Evolutionary conservation across 2,329 filamentous ascomycete genomes (phyloP), one percentile per base, ranked within the genome.

Genomic region (Colletotrichum zoysiae): DNA sequence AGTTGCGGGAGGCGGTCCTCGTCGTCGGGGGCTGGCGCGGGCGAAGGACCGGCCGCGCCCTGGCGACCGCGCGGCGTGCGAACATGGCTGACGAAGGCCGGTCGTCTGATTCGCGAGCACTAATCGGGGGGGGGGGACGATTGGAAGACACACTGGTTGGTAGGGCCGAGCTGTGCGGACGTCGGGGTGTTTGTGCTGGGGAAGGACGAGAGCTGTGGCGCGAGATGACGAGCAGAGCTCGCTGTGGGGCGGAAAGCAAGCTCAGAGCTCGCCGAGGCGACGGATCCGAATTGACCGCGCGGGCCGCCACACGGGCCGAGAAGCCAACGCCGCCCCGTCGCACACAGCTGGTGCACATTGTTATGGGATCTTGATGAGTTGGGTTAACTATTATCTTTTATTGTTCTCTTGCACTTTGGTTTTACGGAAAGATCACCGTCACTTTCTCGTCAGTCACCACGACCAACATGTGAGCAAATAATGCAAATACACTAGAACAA

Each of bases 1-100:
- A 35, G 33, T n/a, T 35, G 18, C 50, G 46, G 14, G 23, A 48
- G 4, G 55, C 14, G 35, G 63, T n/a, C 30, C 48, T 55, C 44
- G 16, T 71, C 9, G 48, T 46, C 12, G 48, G 7, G 48, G 48
- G 23, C 18, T 38, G 18, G 20, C 46, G 9, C 1, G 26, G n/a
- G 53, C 59, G 67, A 26, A 71, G 40, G 44, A 14, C n/a, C 12
- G 46, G 51, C 26, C 67, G 63, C 51, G 48, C 40, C 35, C 33
- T 26, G 30, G 40, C 44, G 35, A 67, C 5, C 11, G 53, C 53
- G 46, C 67, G 67, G n/a, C 61, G 40, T 6, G 53, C 38, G 16
- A 73, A 38, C 67, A 73, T 73, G 33, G 33, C 11, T 12, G 18
- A 1, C 1, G 11, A 23, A 23, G 11, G 3, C 14, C 8, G 14